Percentiles rank a stretch among this genome's conserved stretches.
Conservation (phyloP, 2,329 filamentous ascomycete species). For the Trichoderma gracile region DNA sequence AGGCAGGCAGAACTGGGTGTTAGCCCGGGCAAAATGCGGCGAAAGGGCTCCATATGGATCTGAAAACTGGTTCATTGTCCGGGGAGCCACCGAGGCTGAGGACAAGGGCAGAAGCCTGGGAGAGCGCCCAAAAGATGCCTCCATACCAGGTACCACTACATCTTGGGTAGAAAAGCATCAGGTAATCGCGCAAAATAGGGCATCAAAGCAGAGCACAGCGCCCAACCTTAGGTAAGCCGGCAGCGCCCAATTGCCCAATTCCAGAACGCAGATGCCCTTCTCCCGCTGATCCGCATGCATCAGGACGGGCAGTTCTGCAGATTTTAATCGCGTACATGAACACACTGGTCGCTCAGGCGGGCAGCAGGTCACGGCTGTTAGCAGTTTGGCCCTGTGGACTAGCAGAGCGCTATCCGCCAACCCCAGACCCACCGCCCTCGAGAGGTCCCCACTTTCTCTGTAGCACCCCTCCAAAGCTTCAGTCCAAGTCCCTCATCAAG, state of each 20-base stretch:
- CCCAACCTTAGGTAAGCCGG: conserved; percentile 6
- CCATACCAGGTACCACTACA: too few relatives aligned
- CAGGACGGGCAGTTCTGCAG: background rate
- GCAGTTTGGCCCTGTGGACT: conserved; percentile 7
- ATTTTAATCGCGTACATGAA: conserved; percentile 23
- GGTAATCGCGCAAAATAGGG: background rate
- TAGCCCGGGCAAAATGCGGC: too few relatives aligned
- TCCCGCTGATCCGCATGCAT: conserved; percentile 21
- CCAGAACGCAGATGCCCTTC: conserved; percentile 8
- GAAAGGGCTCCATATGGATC: too few relatives aligned
- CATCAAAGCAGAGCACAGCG: background rate
- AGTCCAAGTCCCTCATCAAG: conserved; percentile 26
- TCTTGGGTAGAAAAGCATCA: background rate
- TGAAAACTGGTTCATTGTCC: too few relatives aligned
- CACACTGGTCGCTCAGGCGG: background rate
- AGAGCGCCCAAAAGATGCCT: too few relatives aligned
- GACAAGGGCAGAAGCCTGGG: background rate
- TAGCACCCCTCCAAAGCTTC: conserved; percentile 26
- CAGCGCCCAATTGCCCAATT: background rate
- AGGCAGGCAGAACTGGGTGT: too few relatives aligned
- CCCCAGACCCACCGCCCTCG: conserved; percentile 22
- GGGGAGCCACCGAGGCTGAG: background rate
- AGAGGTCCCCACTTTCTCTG: conserved; percentile 25
- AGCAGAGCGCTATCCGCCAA: conserved; percentile 14
- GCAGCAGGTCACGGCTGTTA: conserved; percentile 14